phyloP scores from a whole-genome alignment of 2,329 filamentous ascomycete genomes.

The Pestalotiopsis sp. region DNA sequence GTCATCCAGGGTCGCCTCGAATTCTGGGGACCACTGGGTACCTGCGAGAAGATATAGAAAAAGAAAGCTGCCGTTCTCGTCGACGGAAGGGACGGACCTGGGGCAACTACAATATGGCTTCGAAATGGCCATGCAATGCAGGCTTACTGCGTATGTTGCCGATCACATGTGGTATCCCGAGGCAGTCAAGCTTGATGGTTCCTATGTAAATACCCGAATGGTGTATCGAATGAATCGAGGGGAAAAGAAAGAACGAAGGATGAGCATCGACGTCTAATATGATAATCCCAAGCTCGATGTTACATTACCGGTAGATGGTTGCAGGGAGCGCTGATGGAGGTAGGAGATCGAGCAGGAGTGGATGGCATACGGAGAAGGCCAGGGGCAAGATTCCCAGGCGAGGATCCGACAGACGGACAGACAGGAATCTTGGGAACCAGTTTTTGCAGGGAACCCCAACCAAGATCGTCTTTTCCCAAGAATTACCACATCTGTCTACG shows the following conservation, averaged over 20 bases:
- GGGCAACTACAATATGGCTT: no score
- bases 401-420: no score
- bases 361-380: neutral
- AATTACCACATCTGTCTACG: neutral
- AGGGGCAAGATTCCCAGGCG: neutral
- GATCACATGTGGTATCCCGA: no score
- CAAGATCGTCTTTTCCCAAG: neutral
- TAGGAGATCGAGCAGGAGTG: no score
- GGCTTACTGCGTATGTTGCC: no score
- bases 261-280: neutral
- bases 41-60: neutral
- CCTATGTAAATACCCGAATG: no score
- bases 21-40: neutral
- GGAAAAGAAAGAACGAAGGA: neutral
- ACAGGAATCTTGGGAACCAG: no score
- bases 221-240: no score
- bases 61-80: neutral
- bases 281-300: neutral
- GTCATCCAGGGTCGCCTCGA: neutral
- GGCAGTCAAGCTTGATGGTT: no score
- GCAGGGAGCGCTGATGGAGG: neutral
- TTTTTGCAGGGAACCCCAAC: neutral
- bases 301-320: neutral
- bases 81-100: no score
- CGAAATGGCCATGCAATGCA: no score